Evolutionary conservation across 768 basidiomycete species (phyloP), one percentile per base, ranked within the genome.

Genomic region (Tubosaeta sp.): DNA sequence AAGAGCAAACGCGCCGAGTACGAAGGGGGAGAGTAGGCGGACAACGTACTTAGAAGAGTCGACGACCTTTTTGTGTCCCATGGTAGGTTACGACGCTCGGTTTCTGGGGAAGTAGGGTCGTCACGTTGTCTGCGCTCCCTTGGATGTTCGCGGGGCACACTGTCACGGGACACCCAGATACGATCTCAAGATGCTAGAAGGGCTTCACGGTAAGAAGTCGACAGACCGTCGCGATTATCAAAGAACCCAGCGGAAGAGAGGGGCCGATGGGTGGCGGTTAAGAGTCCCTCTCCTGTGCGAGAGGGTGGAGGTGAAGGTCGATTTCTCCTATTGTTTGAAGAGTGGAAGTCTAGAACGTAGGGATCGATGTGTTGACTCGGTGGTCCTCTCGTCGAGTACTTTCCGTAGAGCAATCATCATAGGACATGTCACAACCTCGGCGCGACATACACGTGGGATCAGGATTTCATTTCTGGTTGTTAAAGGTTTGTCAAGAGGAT

Each of bases 351-450:
- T 59, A 62, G 63, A 48, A 63, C 43, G 31, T 68, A 68, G 48
- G 65, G 55, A 51, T 67, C 60, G 32, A 52, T 52, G 48, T 45
- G 57, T 41, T 67, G 61, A 52, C 61, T 34, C 1, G 70, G 47
- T 3, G 50, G 31, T 71, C 67, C 32, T 69, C 69, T 19, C 69
- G 57, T 3, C 69, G 61, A 53, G 33, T 43, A 11, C 58, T 42
- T 33, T 69, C 67, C 41, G 65, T 73, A 32, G 84, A 82, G 27
- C 85, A 78, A 64, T 86, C 85, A 51, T 78, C 72, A 50, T 77
- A 82, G 16, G 81, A 76, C 50, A 85, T 72, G 57, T 59, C 55
- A 35, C 57, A 19, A 46, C 49, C 41, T 71, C 71, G 22, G 60
- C 38, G 16, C 63, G 65, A 60, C 66, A 62, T 62, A 62, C 50